Conservation (phyloP, 371 early-diverging fungal species). For the Nosema granulosis region DNA sequence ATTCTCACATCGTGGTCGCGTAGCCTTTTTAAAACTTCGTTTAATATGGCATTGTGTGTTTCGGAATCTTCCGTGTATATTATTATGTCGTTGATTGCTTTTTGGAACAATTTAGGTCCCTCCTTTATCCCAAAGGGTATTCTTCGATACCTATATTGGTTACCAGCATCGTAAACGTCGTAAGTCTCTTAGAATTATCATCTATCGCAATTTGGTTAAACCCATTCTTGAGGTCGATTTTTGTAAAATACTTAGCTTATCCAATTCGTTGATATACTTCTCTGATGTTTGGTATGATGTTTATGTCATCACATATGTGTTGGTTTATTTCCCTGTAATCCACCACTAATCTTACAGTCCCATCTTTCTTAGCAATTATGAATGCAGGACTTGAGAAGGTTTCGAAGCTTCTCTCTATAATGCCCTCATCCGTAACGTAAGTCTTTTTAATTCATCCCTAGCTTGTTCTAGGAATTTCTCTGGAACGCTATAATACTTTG, state of each 20-base stretch:
- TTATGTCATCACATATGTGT: background rate
- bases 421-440: background rate
- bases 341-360: constrained; percentile 28
- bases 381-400: constrained; percentile 19
- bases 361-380: constrained; percentile 28
- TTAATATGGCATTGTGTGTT: background rate
- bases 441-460: constrained; percentile 16
- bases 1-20: background rate
- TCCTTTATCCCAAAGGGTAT: constrained; percentile 9
- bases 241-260: background rate
- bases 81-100: background rate
- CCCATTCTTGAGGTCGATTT: background rate
- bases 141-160: constrained; percentile 6
- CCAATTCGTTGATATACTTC: too few relatives aligned
- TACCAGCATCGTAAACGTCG: background rate
- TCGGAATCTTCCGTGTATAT: background rate
- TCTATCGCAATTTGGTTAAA: background rate
- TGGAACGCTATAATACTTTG: background rate
- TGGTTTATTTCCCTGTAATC: constrained; percentile 34
- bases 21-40: background rate
- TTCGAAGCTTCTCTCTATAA: constrained; percentile 11
- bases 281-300: constrained; percentile 10
- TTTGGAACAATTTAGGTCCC: constrained; percentile 10
- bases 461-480: background rate
- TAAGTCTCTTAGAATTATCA: background rate